These are phyloP conservation scores for Ascochyta viciae-villosae DNA, from an alignment of 2,329 filamentous ascomycete species.

Conservation along the genomic window DNA sequence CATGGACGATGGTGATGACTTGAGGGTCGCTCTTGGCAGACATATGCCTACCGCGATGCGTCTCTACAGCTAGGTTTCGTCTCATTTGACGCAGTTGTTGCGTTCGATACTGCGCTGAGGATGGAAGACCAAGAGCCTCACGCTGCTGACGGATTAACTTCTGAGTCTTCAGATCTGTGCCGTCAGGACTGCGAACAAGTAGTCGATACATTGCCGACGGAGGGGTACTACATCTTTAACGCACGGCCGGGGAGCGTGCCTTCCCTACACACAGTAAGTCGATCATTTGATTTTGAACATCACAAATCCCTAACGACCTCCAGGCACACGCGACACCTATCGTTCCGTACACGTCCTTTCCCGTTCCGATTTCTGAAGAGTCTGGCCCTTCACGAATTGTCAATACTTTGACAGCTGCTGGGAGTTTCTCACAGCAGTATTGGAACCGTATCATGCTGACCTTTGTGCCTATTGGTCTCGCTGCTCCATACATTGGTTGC, in stretches of 20 bases:
- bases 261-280: background rate
- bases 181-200: background rate
- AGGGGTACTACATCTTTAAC: conserved; percentile 11
- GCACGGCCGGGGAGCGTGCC: background rate
- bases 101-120: background rate
- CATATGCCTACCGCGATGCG: background rate
- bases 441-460: conserved; percentile 83
- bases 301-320: background rate
- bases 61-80: background rate
- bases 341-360: conserved; percentile 3
- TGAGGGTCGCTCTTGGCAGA: background rate
- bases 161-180: background rate
- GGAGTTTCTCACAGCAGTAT: conserved; percentile 1
- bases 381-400: background rate
- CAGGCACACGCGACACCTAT: background rate
- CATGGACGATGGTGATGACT: background rate
- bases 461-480: conserved; percentile 74
- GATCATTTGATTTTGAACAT: background rate
- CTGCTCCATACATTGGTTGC: conserved; percentile 56
- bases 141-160: background rate
- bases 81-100: background rate
- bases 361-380: background rate
- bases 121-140: background rate
- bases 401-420: background rate
- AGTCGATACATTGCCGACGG: background rate